Percentiles rank a stretch among this genome's conserved stretches.
These are phyloP conservation scores for Apiospora marii DNA, from an alignment of 2,329 filamentous ascomycete genomes.

Conservation along the genomic window DNA sequence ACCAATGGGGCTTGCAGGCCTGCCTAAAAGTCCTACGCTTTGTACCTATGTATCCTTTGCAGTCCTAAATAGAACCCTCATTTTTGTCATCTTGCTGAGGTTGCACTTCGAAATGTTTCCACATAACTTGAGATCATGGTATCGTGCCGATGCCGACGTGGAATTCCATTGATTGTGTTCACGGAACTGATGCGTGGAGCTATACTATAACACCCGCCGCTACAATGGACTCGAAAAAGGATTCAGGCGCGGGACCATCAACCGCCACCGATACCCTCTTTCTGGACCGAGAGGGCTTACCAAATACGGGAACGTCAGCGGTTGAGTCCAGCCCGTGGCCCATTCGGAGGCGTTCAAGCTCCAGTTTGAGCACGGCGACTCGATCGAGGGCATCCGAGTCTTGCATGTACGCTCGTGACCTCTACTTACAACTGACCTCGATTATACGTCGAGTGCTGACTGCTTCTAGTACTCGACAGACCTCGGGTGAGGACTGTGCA, in stretches of 20 bases:
- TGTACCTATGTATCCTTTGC: slow-evolving; percentile 27
- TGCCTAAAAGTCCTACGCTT: slow-evolving; percentile 29
- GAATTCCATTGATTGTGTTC: slow-evolving; percentile 16
- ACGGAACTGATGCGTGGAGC: background rate
- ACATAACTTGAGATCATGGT: slow-evolving; percentile 26
- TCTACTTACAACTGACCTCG: background rate
- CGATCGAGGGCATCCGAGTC: slow-evolving; percentile 34
- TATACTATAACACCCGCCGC: slow-evolving; percentile 13
- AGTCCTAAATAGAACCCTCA: slow-evolving; percentile 29
- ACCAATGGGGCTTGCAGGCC: slow-evolving; percentile 25
- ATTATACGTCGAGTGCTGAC: slow-evolving; percentile 12
- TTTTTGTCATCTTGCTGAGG: slow-evolving; percentile 27
- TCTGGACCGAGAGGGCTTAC: slow-evolving; percentile 36
- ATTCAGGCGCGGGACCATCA: slow-evolving; percentile 25
- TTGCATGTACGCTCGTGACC: slow-evolving; percentile 41
- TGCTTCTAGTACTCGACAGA: slow-evolving; percentile 51
- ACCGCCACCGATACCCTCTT: slow-evolving; percentile 26
- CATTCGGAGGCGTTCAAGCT: slow-evolving; percentile 37
- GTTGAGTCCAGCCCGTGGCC: slow-evolving; percentile 26
- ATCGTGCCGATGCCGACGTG: slow-evolving; percentile 8
- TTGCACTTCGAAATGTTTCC: slow-evolving; percentile 26
- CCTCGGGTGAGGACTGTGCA: slow-evolving; percentile 57
- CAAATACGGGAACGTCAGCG: slow-evolving; percentile 34
- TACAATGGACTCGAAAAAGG: slow-evolving; percentile 23
- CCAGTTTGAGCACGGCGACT: slow-evolving; percentile 37